Conservation (phyloP, 306 rosid species). For the Macrotyloma uniflorum region DNA sequence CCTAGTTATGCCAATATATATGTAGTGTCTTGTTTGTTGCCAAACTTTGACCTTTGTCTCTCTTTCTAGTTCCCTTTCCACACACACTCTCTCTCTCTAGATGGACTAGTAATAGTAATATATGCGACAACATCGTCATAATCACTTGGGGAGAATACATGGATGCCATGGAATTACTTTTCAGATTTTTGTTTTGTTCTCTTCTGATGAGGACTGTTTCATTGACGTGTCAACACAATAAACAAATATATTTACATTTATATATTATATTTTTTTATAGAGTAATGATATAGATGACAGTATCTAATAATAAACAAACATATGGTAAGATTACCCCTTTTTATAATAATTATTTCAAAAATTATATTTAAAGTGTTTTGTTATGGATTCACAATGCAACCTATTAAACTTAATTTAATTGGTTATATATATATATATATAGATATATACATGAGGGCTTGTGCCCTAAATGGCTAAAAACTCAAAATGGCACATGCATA, state of each 20-base stretch:
- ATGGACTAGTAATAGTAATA: conserved; percentile 1
- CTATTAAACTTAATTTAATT: no score
- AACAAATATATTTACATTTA: neutral
- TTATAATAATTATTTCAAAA: no score
- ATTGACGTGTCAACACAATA: neutral
- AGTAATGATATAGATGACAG: no score
- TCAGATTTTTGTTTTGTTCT: conserved; percentile 32
- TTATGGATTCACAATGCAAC: no score
- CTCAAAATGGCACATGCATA: neutral
- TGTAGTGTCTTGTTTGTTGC: neutral
- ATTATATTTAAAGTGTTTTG: no score
- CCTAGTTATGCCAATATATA: conserved; percentile 36
- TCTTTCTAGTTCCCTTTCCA: conserved; percentile 11
- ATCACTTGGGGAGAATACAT: conserved; percentile 47
- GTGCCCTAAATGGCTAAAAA: neutral
- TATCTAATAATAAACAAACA: no score
- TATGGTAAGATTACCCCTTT: no score
- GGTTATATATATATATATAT: no score
- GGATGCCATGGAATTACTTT: conserved; percentile 46
- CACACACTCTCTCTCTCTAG: neutral
- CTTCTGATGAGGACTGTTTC: neutral
- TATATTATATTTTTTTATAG: no score
- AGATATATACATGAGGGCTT: neutral
- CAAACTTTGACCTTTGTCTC: conserved; percentile 43
- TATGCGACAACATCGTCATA: conserved; percentile 64